Base-by-base conservation (phyloP, 768 basidiomycete species). In the Mrakia blollopis region DNA sequence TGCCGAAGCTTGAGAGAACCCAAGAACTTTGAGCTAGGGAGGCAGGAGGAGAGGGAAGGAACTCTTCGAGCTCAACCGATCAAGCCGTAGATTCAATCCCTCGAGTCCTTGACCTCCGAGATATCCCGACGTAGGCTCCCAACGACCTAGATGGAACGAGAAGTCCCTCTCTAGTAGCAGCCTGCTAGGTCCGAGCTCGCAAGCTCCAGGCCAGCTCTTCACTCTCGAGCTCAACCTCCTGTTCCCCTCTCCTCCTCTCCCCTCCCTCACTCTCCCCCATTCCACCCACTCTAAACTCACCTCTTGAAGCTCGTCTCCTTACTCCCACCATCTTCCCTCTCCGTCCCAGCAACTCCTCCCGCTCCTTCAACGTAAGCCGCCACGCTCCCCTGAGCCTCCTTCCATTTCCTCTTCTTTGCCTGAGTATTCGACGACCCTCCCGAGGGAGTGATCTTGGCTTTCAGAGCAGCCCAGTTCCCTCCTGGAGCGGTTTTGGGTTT, bases 391-490 rank as follows among this genome's bases (percentile, higher is more conserved):
- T 68, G 57, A 1, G 62, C 35, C 18, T 67, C 73, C 44, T 37
- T 68, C 71, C 76, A 37, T 41, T 77, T 77, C 13, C 76, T 72
- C 52, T 77, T 77, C 76, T 77, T 77, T 23, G 60, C 62, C 10
- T 57, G 60, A 21, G 37, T 52, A 28, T 41, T 54, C 8, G 62
- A 32, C 14, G 44, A 47, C 35, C 47, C 73, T 21, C 41, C 41
- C 0, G 76, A 23, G 28, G 71, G 61, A 16, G 76, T 44, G 25
- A 77, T 63, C 28, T 61, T 72, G 10, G 70, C 47, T 65, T 77
- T 77, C 35, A 77, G 71, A 54, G 76, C 76, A 25, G 76, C 76
- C 76, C 76, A 77, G 72, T 77, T 77, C 71, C 60, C 44, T 16
- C 72, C 71, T 2, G 60, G 57, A 18, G 32, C 28, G 3, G 76